These are phyloP conservation scores for Yarrowia phangngaensis DNA, from an alignment of 805 yeast genomes.

Conservation along the genomic window DNA sequence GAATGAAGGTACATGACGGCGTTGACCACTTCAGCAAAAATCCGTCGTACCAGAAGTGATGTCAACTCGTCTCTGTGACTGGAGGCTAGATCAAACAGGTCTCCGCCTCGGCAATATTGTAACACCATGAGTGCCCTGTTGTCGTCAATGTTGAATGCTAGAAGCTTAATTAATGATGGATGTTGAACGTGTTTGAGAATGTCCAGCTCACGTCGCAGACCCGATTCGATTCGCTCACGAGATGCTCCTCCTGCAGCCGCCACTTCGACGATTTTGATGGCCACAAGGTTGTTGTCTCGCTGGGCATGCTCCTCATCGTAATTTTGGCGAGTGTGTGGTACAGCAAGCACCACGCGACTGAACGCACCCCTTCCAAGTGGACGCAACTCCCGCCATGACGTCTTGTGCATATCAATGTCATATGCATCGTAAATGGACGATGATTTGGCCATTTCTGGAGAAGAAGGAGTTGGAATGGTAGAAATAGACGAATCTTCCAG, in stretches of 20 bases:
- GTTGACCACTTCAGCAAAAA: slow-evolving; percentile 64
- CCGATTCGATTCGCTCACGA: slow-evolving; percentile 53
- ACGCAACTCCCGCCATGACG: slow-evolving; percentile 37
- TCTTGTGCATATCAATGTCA: slow-evolving; percentile 31
- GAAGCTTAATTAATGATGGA: slow-evolving; percentile 63
- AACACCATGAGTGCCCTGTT: slow-evolving; percentile 52
- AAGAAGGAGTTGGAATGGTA: neutral
- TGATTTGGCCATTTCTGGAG: slow-evolving; percentile 2
- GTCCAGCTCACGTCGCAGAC: slow-evolving; percentile 68
- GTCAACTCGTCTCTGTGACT: slow-evolving; percentile 44
- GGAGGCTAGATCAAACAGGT: slow-evolving; percentile 62
- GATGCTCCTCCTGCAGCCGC: slow-evolving; percentile 44
- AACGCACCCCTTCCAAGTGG: slow-evolving; percentile 44
- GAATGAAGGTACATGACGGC: slow-evolving; percentile 73
- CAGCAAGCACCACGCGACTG: slow-evolving; percentile 41
- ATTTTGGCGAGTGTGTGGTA: slow-evolving; percentile 30
- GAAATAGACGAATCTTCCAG: neutral
- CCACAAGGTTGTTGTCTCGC: slow-evolving; percentile 44
- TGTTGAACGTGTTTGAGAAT: slow-evolving; percentile 54
- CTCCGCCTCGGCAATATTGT: slow-evolving; percentile 83
- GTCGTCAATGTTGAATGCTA: slow-evolving; percentile 43
- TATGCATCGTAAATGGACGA: slow-evolving; percentile 36
- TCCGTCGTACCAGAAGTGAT: slow-evolving; percentile 51
- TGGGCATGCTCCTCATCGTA: slow-evolving; percentile 33
- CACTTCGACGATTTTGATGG: slow-evolving; percentile 62